These are phyloP conservation scores for Fomes fomentarius DNA, from an alignment of 1,284 basidiomycete genomes.

Conservation along the genomic window DNA sequence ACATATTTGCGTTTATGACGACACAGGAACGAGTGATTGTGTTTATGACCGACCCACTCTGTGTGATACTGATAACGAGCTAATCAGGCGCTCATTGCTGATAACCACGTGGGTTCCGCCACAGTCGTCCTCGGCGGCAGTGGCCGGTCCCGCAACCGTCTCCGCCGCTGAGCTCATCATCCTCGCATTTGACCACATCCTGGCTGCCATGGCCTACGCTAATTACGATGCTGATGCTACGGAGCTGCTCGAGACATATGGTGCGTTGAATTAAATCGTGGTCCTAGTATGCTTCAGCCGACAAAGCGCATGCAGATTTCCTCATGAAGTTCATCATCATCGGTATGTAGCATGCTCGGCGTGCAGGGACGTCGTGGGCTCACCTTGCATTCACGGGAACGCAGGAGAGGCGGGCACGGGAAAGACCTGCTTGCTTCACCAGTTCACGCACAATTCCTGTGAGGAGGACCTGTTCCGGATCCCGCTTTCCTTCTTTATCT, in stretches of 20 bases:
- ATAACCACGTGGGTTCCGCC: conserved; percentile 21
- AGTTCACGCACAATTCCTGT: conserved; percentile 96
- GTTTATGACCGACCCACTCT: background rate
- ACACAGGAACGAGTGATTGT: too few species aligned
- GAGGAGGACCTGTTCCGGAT: conserved; percentile 36
- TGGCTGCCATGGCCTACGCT: conserved; percentile 31
- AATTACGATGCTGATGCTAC: conserved; percentile 80
- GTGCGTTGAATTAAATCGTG: conserved; percentile 43
- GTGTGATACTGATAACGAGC: background rate
- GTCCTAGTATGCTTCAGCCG: background rate
- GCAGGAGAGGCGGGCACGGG: conserved; percentile 94
- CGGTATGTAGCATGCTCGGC: conserved; percentile 50
- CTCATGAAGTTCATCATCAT: conserved; percentile 98
- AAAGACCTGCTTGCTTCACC: conserved; percentile 95
- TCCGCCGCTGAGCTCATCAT: conserved; percentile 10
- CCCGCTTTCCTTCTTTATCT: conserved; percentile 10
- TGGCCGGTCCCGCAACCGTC: conserved; percentile 14
- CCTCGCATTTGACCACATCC: conserved; percentile 1
- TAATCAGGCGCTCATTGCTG: background rate
- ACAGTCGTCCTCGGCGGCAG: conserved; percentile 25
- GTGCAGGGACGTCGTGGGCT: background rate
- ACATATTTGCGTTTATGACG: too few species aligned
- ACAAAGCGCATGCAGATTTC: conserved; percentile 69
- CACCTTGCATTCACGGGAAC: conserved; percentile 1
- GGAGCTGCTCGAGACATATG: conserved; percentile 92